These are phyloP conservation scores for Dalechampia spathulata DNA, from an alignment of 441 rosid species.

Conservation along the genomic window DNA sequence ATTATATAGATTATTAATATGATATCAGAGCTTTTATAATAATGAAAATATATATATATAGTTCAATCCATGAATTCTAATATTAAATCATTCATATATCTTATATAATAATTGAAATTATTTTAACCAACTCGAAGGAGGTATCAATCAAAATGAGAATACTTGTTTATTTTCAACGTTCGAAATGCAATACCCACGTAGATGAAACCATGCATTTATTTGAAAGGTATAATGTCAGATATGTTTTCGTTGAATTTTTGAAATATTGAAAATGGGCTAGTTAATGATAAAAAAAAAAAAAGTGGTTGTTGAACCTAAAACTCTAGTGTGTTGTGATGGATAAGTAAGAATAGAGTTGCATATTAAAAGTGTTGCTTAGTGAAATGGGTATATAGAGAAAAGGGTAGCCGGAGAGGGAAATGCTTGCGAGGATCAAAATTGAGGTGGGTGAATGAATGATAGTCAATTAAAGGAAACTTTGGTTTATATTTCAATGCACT, in stretches of 20 bases:
- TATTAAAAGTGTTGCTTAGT: slow-evolving; percentile 6
- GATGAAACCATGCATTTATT: background rate
- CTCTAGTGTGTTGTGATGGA: background rate
- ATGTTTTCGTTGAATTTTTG: background rate
- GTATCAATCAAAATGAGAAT: too few species aligned
- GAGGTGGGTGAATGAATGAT: background rate
- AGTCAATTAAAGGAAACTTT: background rate
- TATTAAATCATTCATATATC: too few species aligned
- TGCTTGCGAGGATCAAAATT: background rate
- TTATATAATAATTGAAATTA: too few species aligned
- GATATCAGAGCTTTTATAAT: too few species aligned
- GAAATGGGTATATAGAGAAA: background rate
- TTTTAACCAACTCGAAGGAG: too few species aligned
- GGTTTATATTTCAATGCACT: slow-evolving; percentile 1
- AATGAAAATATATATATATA: too few species aligned
- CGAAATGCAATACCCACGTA: too few species aligned
- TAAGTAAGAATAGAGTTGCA: slow-evolving; percentile 4
- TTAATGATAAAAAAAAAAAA: too few species aligned
- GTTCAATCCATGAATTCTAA: too few species aligned
- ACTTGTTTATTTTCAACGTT: too few species aligned
- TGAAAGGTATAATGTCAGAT: background rate
- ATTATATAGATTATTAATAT: too few species aligned
- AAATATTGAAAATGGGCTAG: too few species aligned
- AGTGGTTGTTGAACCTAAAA: slow-evolving; percentile 16
- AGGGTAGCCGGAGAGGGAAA: slow-evolving; percentile 2